Evolutionary conservation across 257 asterid genomes (phyloP), one percentile per base, ranked within the genome.

Genomic region (Solanum etuberosum): DNA sequence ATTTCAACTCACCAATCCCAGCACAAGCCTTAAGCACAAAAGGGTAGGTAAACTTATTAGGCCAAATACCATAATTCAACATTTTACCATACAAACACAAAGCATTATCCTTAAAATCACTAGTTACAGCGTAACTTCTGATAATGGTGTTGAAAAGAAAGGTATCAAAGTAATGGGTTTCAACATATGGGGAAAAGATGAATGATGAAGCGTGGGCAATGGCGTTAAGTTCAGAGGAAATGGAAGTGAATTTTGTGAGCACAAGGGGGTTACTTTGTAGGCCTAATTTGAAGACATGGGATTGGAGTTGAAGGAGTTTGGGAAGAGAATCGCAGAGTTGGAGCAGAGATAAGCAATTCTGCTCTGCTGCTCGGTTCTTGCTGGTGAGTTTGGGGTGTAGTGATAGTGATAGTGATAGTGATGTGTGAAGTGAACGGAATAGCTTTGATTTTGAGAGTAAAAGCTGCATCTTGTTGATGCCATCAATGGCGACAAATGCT

Each of bases 21-120:
- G 98, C 95, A 86, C 95, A 93, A 21, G 99, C 99, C 94, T 95
- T 95, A 48, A 95, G 92, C 81, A 96, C 89, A 85, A 95, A 94
- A 25, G 99, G 98, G 93, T 88, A 94, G 20, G 98, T 96, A 88
- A 92, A 96, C 76, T 95, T 93, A 86, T 95, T 95, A 13, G 96
- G 97, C 73, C 67, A 71, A 85, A 95, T 88, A 65, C 91, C 57
- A 63, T 89, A 89, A 51, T 59, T 54, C 0, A 91, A 91, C 99
- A 95, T 95, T 61, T 89, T 63, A 31, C 86, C 86, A 43, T 92
- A 95, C 87, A 90, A 88, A 83, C 37, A 42, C 67, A 94, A 10
- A n/a, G 94, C 93, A 68, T 85, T 73, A 86, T 42, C 91, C 92
- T 92, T 92, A 1, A 18, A 88, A 14, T 88, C 84, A 83, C 76